A percentile compares a stretch with the other conserved stretches of the same genome.
phyloP scores from a whole-genome alignment of 805 yeast genomes.

The Yamadazyma takamatsuzukensis region DNA sequence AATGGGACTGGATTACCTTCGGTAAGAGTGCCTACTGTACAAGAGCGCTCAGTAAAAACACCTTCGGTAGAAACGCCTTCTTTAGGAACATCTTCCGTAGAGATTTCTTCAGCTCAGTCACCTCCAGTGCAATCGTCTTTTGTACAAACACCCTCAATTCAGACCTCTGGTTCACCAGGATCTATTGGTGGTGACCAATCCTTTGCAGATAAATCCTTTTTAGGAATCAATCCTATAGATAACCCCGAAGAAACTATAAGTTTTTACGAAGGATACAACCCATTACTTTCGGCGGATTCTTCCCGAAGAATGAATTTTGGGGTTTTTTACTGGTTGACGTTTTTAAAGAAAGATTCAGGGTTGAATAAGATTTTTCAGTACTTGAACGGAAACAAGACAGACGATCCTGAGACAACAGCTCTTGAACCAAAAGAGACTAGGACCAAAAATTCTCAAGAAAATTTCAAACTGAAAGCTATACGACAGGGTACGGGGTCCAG shows the following conservation, averaged over 20 bases:
- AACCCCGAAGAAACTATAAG: slow-evolving; percentile 33
- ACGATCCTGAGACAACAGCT: neutral
- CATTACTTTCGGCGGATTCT: slow-evolving; percentile 37
- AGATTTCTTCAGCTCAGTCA: too few species aligned
- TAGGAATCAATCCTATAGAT: slow-evolving; percentile 22
- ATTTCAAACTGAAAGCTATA: slow-evolving; percentile 3
- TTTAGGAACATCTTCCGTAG: too few species aligned
- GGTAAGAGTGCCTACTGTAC: too few species aligned
- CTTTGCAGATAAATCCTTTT: slow-evolving; percentile 3
- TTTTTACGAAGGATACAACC: slow-evolving; percentile 39
- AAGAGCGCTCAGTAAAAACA: too few species aligned
- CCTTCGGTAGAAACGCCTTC: too few species aligned
- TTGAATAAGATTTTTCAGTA: slow-evolving; percentile 4
- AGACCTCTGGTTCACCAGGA: too few species aligned
- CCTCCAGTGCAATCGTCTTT: too few species aligned
- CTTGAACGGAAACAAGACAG: neutral
- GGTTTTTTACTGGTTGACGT: slow-evolving; percentile 48
- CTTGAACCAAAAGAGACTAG: slow-evolving; percentile 2
- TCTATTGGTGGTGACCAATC: neutral
- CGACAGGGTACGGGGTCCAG: too few species aligned
- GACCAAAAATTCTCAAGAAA: slow-evolving; percentile 3
- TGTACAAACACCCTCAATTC: too few species aligned
- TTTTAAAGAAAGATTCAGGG: slow-evolving; percentile 44
- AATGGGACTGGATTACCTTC: too few species aligned
- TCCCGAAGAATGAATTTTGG: slow-evolving; percentile 45